phyloP scores from a whole-genome alignment of 2,329 filamentous ascomycete genomes.

The Cytospora piceicola region DNA sequence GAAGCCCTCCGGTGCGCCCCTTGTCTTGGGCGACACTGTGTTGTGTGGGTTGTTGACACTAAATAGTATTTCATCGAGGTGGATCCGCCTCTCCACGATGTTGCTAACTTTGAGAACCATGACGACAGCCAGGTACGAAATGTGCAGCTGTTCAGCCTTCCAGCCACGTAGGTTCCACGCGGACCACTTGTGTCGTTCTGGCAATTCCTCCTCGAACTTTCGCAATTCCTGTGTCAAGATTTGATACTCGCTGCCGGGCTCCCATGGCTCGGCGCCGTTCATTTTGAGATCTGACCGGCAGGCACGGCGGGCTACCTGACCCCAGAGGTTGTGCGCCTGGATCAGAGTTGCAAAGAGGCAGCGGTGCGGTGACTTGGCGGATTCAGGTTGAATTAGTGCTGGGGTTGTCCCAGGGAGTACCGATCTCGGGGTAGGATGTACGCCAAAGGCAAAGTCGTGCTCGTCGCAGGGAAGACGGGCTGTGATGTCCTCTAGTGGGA shows the following conservation, averaged over 20 bases:
- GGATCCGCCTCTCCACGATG: conserved; percentile 42
- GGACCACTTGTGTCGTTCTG: conserved; percentile 40
- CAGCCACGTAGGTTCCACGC: conserved; percentile 44
- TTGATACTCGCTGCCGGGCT: conserved; percentile 36
- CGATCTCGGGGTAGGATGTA: conserved; percentile 37
- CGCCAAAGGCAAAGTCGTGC: conserved; percentile 44
- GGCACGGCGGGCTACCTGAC: conserved; percentile 40
- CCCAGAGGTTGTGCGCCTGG: conserved; percentile 45
- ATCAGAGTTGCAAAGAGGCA: conserved; percentile 45
- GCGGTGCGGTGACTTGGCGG: conserved; percentile 34
- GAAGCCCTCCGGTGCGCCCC: conserved; percentile 34
- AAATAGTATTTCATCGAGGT: conserved; percentile 39
- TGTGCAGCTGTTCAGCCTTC: conserved; percentile 41
- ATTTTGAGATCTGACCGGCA: conserved; percentile 31
- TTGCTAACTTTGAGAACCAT: conserved; percentile 44
- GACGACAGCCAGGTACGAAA: conserved; percentile 42
- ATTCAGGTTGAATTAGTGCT: conserved; percentile 35
- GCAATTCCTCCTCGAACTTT: conserved; percentile 39
- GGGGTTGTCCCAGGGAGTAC: conserved; percentile 41
- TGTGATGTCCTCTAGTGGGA: conserved; percentile 43
- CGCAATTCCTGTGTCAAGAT: conserved; percentile 32
- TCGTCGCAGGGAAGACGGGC: conserved; percentile 43
- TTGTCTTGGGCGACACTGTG: conserved; percentile 30
- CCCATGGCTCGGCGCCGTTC: conserved; percentile 33
- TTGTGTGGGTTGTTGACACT: conserved; percentile 24